phyloP scores from a whole-genome alignment of 495 filamentous ascomycete genomes.

The Penicillium angulare region DNA sequence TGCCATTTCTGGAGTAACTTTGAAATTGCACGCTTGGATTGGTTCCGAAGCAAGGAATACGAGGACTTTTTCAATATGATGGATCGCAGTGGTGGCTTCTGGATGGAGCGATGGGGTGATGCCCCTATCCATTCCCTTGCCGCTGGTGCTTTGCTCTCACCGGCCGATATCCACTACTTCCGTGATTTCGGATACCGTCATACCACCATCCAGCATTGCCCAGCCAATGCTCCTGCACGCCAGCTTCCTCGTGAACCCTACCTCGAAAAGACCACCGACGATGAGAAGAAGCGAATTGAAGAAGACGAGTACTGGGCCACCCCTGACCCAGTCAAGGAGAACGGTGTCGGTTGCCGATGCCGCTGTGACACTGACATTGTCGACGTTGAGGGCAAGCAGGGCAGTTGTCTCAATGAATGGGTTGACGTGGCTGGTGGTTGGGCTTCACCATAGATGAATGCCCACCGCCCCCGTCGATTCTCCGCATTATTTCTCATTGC shows the following conservation, averaged over 20 bases:
- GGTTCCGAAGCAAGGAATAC: slow-evolving; percentile 94
- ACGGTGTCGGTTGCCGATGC: slow-evolving; percentile 95
- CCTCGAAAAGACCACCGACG: slow-evolving; percentile 78
- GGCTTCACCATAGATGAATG: slow-evolving; percentile 59
- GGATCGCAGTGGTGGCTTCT: slow-evolving; percentile 97
- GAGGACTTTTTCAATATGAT: slow-evolving; percentile 99
- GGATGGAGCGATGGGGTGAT: slow-evolving; percentile 99
- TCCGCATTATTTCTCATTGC: slow-evolving; percentile 32
- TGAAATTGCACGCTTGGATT: slow-evolving; percentile 92
- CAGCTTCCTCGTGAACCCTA: slow-evolving; percentile 81
- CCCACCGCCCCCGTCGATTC: slow-evolving; percentile 19
- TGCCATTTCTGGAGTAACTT: slow-evolving; percentile 99
- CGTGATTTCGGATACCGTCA: slow-evolving; percentile 98
- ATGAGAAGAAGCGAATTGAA: slow-evolving; percentile 84
- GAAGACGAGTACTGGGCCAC: slow-evolving; percentile 97
- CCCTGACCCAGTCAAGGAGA: slow-evolving; percentile 84
- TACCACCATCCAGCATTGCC: slow-evolving; percentile 98
- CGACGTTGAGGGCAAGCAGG: slow-evolving; percentile 95
- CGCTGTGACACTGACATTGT: slow-evolving; percentile 98
- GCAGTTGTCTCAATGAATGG: slow-evolving; percentile 94
- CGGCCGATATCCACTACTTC: slow-evolving; percentile 95
- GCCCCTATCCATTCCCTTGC: slow-evolving; percentile 98
- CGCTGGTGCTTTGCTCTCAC: slow-evolving; percentile 79
- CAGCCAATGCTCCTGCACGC: slow-evolving; percentile 88
- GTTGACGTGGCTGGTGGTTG: slow-evolving; percentile 96